These are phyloP conservation scores for Corchorus olitorius DNA, from an alignment of 345 rosid species.

Conservation along the genomic window DNA sequence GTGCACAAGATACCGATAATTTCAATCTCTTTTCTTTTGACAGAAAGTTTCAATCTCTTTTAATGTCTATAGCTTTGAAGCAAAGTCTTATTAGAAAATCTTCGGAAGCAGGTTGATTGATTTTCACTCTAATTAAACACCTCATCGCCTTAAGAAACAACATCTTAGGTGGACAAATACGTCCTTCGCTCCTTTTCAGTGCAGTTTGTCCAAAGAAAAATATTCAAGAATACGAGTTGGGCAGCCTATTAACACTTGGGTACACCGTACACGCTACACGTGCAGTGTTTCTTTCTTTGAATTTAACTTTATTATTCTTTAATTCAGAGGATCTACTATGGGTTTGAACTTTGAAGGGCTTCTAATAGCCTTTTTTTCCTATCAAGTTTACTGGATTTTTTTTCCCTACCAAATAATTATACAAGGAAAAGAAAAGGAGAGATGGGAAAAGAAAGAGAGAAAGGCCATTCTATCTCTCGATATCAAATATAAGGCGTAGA, in stretches of 20 bases:
- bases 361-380: too few species aligned
- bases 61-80: background rate
- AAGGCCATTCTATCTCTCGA: too few species aligned
- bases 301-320: too few species aligned
- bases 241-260: background rate
- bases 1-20: background rate
- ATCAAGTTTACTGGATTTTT: too few species aligned
- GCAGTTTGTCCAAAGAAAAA: background rate
- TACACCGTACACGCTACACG: background rate
- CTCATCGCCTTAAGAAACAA: background rate
- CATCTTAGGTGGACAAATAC: background rate
- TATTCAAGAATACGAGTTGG: background rate
- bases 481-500: background rate
- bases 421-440: too few species aligned
- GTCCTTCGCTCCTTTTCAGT: background rate
- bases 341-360: too few species aligned
- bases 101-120: background rate
- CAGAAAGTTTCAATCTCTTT: background rate
- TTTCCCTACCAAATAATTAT: too few species aligned
- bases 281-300: too few species aligned
- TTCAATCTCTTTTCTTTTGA: background rate
- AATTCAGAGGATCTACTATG: too few species aligned
- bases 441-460: too few species aligned
- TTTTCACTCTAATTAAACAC: too few species aligned
- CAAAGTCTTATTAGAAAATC: background rate